These are phyloP conservation scores for Metschnikowia baotianmanensis DNA, from an alignment of 805 yeast species.

Conservation along the genomic window DNA sequence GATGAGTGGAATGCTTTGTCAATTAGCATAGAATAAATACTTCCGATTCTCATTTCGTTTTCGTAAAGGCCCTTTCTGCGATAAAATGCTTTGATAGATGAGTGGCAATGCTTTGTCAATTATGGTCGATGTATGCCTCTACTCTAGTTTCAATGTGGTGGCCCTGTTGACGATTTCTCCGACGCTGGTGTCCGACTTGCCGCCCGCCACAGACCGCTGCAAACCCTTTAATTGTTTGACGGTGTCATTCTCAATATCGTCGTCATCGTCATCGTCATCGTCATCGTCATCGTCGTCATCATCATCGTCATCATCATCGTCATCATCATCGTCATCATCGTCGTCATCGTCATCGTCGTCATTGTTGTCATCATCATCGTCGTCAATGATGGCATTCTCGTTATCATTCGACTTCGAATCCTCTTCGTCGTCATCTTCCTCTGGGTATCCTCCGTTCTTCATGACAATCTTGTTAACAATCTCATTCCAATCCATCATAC, in stretches of 20 bases:
- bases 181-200: conserved; percentile 10
- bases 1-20: too few species aligned
- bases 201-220: background rate
- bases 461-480: conserved; percentile 81
- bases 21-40: too few species aligned
- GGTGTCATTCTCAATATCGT: background rate
- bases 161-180: conserved; percentile 2
- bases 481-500: conserved; percentile 97
- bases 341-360: conserved; percentile 35
- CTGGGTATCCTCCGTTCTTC: conserved; percentile 57
- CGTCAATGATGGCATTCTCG: conserved; percentile 22
- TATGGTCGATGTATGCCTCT: too few species aligned
- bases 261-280: conserved; percentile 23
- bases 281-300: conserved; percentile 41
- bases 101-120: too few species aligned
- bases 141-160: conserved; percentile 3
- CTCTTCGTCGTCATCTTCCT: conserved; percentile 42
- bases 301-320: conserved; percentile 46
- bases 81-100: background rate
- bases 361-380: conserved; percentile 28
- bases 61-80: too few species aligned
- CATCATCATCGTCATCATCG: conserved; percentile 39
- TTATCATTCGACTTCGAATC: conserved; percentile 44
- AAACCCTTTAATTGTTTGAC: background rate
- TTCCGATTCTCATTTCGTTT: too few species aligned